These are phyloP conservation scores for Sparassis latifolia DNA, from an alignment of 1,284 basidiomycete genomes.

Conservation along the genomic window DNA sequence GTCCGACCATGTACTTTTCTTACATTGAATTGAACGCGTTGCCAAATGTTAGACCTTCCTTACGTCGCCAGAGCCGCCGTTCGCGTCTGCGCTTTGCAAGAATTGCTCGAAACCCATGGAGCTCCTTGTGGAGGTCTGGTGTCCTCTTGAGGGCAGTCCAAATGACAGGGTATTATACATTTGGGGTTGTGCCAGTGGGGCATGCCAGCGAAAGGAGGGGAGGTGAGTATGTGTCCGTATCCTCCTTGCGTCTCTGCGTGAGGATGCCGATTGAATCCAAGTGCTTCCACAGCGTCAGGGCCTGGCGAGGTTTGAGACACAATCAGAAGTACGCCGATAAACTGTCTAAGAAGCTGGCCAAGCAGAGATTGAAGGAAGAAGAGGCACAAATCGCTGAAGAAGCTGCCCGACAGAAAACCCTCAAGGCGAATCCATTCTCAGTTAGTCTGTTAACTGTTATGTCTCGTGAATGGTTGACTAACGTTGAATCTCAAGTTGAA, in stretches of 20 bases:
- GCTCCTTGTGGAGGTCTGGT: constrained; percentile 79
- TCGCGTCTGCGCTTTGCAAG: constrained; percentile 49
- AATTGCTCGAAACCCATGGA: constrained; percentile 68
- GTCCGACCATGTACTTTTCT: constrained; percentile 37
- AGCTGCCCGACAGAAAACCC: constrained; percentile 23
- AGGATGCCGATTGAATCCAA: background rate
- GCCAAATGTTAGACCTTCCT: constrained; percentile 25
- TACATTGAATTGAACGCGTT: constrained; percentile 21
- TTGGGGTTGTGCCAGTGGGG: constrained; percentile 65
- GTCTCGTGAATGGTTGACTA: background rate
- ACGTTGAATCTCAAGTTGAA: constrained; percentile 9
- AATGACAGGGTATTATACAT: constrained; percentile 77
- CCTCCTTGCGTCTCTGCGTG: background rate
- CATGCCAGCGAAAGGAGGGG: constrained; percentile 67
- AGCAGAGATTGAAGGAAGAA: constrained; percentile 30
- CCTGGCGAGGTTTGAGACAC: constrained; percentile 66
- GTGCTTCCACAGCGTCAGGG: constrained; percentile 50
- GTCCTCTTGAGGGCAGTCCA: constrained; percentile 75
- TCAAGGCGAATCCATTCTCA: constrained; percentile 61
- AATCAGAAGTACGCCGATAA: constrained; percentile 70
- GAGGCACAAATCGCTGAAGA: constrained; percentile 27
- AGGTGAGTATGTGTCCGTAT: constrained; percentile 27
- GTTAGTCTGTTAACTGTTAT: constrained; percentile 31
- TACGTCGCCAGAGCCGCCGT: constrained; percentile 22
- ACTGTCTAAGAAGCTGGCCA: constrained; percentile 40